phyloP scores from a whole-genome alignment of 225 moss, liverwort and hornwort species.

The Pseudisothecium myosuroides region DNA sequence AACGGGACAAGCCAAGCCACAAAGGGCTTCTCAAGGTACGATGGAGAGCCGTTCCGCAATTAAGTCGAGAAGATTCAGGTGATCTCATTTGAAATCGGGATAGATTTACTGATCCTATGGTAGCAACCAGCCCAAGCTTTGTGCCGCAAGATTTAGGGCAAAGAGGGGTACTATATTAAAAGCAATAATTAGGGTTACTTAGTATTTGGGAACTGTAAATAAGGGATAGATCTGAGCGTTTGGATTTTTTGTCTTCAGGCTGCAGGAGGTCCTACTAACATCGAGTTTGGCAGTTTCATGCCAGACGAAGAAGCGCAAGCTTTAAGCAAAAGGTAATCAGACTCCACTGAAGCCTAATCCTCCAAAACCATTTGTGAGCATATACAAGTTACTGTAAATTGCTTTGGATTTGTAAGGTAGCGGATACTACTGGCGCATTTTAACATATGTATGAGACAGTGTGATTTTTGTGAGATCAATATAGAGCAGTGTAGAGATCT shows the following conservation, averaged over 20 bases:
- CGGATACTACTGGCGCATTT: not conserved
- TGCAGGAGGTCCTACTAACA: slow-evolving; percentile 19
- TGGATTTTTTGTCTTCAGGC: not conserved
- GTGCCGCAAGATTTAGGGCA: not conserved
- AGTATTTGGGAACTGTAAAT: not conserved
- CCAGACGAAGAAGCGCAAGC: slow-evolving; percentile 1
- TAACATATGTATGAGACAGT: not conserved
- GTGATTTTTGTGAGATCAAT: not conserved
- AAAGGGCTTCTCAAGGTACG: slow-evolving; percentile 13
- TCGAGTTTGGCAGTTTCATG: slow-evolving; percentile 18
- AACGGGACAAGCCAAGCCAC: not conserved
- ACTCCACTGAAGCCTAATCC: not conserved
- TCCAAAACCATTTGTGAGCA: not conserved
- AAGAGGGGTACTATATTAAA: not conserved
- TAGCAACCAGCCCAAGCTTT: not conserved
- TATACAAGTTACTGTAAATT: not conserved
- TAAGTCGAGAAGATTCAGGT: not conserved
- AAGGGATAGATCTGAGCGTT: not conserved
- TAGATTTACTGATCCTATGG: not conserved
- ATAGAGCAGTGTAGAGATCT: not conserved
- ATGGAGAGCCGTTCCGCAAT: not conserved
- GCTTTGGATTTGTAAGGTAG: not conserved
- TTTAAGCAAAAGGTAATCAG: not conserved
- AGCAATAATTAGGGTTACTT: not conserved
- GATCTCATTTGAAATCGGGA: not conserved